Percentiles rank a stretch among this genome's conserved stretches.
phyloP scores from a whole-genome alignment of 768 basidiomycete genomes.

The Nevesoporus exiguus region DNA sequence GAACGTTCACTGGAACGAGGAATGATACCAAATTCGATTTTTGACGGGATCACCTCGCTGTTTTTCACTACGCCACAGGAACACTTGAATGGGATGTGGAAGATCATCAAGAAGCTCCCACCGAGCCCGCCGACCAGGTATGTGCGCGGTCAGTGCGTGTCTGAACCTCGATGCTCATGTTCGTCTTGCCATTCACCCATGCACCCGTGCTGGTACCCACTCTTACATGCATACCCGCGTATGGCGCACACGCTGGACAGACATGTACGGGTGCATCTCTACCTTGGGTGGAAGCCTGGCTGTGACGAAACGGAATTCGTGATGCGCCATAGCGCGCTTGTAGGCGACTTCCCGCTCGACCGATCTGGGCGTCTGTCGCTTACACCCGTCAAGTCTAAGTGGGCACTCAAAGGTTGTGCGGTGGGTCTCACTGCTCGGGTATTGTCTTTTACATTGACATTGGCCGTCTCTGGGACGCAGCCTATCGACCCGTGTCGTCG shows the following conservation, averaged over 20 bases:
- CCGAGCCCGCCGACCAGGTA: conserved; percentile 16
- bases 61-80: conserved; percentile 18
- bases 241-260: not conserved
- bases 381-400: conserved; percentile 15
- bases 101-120: conserved; percentile 16
- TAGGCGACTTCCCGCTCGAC: conserved; percentile 27
- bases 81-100: conserved; percentile 26
- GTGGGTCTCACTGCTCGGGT: not conserved
- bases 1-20: not conserved
- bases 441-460: not conserved
- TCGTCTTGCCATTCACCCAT: not conserved
- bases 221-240: not conserved
- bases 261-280: conserved; percentile 33
- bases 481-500: conserved; percentile 24
- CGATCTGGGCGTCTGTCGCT: conserved; percentile 20
- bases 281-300: conserved; percentile 27
- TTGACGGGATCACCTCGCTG: conserved; percentile 14
- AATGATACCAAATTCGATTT: not conserved
- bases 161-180: not conserved
- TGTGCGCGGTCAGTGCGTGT: not conserved
- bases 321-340: conserved; percentile 25
- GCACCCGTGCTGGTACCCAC: not conserved
- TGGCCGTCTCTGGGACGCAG: not conserved
- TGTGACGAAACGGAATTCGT: conserved; percentile 29
- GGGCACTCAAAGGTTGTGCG: conserved; percentile 25